Conservation (phyloP, 139 green algal species). For the Trebouxia sp. region DNA sequence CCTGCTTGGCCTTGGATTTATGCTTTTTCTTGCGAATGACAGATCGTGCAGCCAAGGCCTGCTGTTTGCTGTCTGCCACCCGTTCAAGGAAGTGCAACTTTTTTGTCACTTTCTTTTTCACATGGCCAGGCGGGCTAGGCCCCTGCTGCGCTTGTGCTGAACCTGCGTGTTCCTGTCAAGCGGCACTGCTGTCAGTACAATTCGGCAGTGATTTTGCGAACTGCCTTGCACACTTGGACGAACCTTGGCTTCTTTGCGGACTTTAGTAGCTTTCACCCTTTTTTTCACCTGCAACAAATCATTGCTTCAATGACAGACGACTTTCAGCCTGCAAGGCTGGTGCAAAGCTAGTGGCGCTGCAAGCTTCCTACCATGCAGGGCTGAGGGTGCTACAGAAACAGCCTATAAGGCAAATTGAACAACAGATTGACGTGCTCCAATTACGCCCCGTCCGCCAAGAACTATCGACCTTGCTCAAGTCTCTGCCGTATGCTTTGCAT, state of each 20-base stretch:
- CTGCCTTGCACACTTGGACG: neutral
- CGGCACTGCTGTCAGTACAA: neutral
- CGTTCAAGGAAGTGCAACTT: slow-evolving; percentile 25
- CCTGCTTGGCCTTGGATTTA: neutral
- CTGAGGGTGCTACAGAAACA: neutral
- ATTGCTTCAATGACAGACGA: too few relatives aligned
- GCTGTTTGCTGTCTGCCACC: slow-evolving; percentile 1
- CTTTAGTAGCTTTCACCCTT: neutral
- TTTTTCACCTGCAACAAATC: slow-evolving; percentile 8
- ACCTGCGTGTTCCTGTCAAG: neutral
- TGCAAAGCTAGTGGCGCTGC: neutral
- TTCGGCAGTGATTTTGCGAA: neutral
- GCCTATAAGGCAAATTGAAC: neutral
- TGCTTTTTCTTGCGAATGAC: neutral
- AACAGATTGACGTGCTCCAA: neutral
- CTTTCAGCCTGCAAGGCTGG: neutral
- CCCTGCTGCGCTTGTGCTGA: neutral
- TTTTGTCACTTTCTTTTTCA: slow-evolving; percentile 7
- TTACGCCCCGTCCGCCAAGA: neutral
- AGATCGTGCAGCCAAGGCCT: neutral
- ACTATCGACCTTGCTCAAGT: too few relatives aligned
- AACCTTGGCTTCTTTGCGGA: neutral
- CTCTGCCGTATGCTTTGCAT: too few relatives aligned
- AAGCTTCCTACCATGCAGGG: neutral
- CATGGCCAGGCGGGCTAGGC: neutral